Conservation (phyloP, 768 basidiomycete genomes). For the Mycena rebaudengoi region DNA sequence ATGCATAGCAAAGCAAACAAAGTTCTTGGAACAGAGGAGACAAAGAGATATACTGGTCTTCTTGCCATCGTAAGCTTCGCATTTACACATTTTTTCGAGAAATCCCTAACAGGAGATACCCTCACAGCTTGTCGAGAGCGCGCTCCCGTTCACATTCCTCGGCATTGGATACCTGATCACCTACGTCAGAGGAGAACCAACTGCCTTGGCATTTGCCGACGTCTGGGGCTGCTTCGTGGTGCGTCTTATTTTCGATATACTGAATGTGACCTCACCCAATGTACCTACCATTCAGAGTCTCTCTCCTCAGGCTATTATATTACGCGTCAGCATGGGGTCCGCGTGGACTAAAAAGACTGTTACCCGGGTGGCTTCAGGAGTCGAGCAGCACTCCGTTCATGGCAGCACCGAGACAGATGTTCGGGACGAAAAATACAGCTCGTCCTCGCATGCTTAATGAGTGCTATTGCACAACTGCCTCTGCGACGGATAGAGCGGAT, state of each 20-base stretch:
- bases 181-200: conserved; percentile 39
- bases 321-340: conserved; percentile 16
- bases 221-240: conserved; percentile 18
- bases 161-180: conserved; percentile 40
- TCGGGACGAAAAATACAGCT: neutral
- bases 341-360: conserved; percentile 20
- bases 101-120: too few relatives aligned
- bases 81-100: too few relatives aligned
- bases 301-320: conserved; percentile 20
- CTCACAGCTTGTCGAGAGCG: conserved; percentile 43
- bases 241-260: neutral
- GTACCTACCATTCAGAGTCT: neutral
- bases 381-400: conserved; percentile 1
- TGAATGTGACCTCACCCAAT: neutral
- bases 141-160: conserved; percentile 39
- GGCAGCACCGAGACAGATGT: neutral
- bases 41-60: conserved; percentile 38
- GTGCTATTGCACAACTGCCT: too few relatives aligned
- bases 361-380: conserved; percentile 5
- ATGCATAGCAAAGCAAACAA: conserved; percentile 26
- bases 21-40: conserved; percentile 27
- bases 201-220: conserved; percentile 26
- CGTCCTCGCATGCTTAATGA: conserved; percentile 12
- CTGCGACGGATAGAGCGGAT: too few relatives aligned
- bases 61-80: too few relatives aligned